These are phyloP conservation scores for Trichoderma citrinoviride DNA, from an alignment of 2,329 filamentous ascomycete genomes.

Conservation along the genomic window DNA sequence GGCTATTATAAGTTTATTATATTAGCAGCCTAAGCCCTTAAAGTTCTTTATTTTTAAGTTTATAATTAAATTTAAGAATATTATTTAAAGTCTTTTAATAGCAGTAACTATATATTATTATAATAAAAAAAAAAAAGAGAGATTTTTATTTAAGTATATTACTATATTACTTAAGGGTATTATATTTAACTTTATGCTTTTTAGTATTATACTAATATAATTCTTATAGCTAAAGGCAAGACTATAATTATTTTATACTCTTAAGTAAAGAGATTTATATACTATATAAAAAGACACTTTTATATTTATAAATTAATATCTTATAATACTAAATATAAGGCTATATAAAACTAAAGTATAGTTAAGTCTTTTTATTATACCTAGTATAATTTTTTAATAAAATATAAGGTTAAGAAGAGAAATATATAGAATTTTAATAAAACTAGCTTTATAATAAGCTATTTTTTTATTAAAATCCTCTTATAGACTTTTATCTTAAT, in stretches of 20 bases:
- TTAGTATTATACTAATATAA: neutral
- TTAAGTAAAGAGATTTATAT: neutral
- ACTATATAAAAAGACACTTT: neutral
- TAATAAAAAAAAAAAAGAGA: neutral
- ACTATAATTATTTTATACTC: neutral
- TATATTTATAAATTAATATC: neutral
- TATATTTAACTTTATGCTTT: neutral
- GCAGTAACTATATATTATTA: neutral
- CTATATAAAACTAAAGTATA: neutral
- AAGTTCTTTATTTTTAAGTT: neutral
- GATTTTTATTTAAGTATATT: neutral
- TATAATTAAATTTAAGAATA: neutral
- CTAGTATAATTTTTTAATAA: neutral
- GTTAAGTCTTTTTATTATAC: neutral
- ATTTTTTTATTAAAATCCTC: too few species aligned
- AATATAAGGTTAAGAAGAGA: neutral
- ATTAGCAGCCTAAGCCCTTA: neutral
- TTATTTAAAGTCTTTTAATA: neutral
- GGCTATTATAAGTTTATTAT: neutral
- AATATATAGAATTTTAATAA: too few species aligned
- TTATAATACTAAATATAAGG: neutral
- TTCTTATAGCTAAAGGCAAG: neutral
- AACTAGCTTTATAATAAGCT: too few species aligned
- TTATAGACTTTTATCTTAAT: too few species aligned
- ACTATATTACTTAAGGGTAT: neutral